phyloP scores from a whole-genome alignment of 495 filamentous ascomycete species.

The Halenospora varia region DNA sequence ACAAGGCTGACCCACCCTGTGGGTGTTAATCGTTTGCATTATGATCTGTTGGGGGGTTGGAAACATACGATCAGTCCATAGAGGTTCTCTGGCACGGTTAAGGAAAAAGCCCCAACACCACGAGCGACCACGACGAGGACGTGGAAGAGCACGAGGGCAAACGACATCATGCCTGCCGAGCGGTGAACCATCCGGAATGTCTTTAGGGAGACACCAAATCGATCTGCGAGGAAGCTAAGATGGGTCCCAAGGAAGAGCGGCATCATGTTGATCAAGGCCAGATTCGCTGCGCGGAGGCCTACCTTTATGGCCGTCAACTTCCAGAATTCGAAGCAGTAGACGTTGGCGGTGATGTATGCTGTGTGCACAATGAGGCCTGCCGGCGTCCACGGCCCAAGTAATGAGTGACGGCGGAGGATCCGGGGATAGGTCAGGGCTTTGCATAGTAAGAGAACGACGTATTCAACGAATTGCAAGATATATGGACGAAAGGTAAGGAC shows the following conservation, averaged over 20 bases:
- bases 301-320: no score
- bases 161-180: constrained; percentile 5
- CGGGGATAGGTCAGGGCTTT: no score
- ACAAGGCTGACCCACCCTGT: constrained; percentile 4
- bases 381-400: no score
- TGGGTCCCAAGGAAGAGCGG: constrained; percentile 3
- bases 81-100: constrained; percentile 4
- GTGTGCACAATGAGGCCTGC: no score
- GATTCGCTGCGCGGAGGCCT: no score
- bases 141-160: constrained; percentile 2
- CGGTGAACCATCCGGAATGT: not conserved
- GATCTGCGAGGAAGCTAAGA: constrained; percentile 6
- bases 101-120: not conserved
- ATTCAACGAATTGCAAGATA: no score
- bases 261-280: no score
- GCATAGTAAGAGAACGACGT: no score
- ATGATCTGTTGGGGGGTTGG: not conserved
- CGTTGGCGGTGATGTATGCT: no score
- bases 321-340: no score
- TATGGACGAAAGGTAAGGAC: no score
- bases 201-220: constrained; percentile 4
- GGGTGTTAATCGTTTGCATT: not conserved
- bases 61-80: constrained; percentile 1
- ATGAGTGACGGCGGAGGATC: no score
- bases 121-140: not conserved